A percentile compares a stretch with the other conserved stretches of the same genome.
phyloP scores from a whole-genome alignment of 2,329 filamentous ascomycete genomes.

The Fusarium pseudoanthophilum region DNA sequence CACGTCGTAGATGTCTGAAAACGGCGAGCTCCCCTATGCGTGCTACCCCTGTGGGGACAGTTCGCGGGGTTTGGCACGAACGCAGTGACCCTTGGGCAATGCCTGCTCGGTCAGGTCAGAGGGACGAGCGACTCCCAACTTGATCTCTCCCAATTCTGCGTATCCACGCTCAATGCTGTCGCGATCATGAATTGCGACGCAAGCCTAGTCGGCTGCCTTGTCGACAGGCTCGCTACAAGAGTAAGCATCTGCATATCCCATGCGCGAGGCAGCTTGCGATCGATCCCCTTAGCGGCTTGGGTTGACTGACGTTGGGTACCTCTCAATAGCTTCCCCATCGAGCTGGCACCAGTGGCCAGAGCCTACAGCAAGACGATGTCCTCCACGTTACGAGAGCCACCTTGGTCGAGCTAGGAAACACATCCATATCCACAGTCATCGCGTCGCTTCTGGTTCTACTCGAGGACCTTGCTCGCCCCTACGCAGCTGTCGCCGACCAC shows the following conservation, averaged over 20 bases:
- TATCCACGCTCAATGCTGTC: slow-evolving; percentile 37
- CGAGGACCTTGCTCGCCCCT: slow-evolving; percentile 67
- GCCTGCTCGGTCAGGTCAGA: slow-evolving; percentile 2
- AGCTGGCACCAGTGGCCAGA: slow-evolving; percentile 66
- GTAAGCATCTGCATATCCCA: slow-evolving; percentile 52
- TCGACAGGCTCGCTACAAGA: slow-evolving; percentile 71
- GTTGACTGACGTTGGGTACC: slow-evolving; percentile 51
- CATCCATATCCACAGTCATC: slow-evolving; percentile 64
- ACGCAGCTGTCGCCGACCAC: slow-evolving; percentile 62
- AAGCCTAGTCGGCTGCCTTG: slow-evolving; percentile 69
- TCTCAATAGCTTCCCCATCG: slow-evolving; percentile 69
- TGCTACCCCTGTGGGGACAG: slow-evolving; percentile 34
- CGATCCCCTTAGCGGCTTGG: neutral
- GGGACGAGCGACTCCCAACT: slow-evolving; percentile 10
- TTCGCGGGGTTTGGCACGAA: slow-evolving; percentile 38
- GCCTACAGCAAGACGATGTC: slow-evolving; percentile 70
- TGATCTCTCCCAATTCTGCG: slow-evolving; percentile 25
- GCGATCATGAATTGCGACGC: slow-evolving; percentile 67
- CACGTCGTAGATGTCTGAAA: slow-evolving; percentile 17
- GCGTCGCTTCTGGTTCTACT: slow-evolving; percentile 67
- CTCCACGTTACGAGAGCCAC: slow-evolving; percentile 70
- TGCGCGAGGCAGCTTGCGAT: neutral
- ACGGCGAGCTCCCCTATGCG: slow-evolving; percentile 12
- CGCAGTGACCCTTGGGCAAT: slow-evolving; percentile 23
- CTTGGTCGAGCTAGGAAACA: slow-evolving; percentile 68